Evolutionary conservation across 2,329 filamentous ascomycete genomes (phyloP).

Genomic region (Epichloe sp.): DNA sequence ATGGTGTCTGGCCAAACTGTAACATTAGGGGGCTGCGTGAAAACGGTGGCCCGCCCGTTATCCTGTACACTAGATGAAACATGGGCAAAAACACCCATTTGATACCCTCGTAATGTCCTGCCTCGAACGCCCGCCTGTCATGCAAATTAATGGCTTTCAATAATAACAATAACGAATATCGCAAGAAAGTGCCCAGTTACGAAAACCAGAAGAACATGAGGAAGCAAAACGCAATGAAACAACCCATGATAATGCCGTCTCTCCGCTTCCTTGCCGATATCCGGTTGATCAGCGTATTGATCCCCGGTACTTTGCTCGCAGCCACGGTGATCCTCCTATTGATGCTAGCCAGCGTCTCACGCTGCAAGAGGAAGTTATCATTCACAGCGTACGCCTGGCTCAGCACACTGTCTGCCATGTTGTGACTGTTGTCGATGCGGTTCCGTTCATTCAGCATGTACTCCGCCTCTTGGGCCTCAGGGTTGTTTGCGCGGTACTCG

Average conservation of each 20-base stretch:
- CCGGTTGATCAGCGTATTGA: conserved; percentile 81
- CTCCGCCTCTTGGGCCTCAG: conserved; percentile 74
- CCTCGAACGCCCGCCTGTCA: conserved; percentile 19
- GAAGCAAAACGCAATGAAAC: conserved; percentile 86
- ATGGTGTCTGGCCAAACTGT: neutral
- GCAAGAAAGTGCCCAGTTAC: conserved; percentile 20
- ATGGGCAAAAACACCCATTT: conserved; percentile 11
- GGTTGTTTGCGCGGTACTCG: conserved; percentile 72
- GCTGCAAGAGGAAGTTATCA: conserved; percentile 75
- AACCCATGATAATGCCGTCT: conserved; percentile 85
- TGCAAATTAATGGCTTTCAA: conserved; percentile 8
- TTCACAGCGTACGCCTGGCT: conserved; percentile 95
- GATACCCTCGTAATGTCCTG: conserved; percentile 18
- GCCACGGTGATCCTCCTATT: conserved; percentile 82
- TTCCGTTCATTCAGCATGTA: conserved; percentile 91
- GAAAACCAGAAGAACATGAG: conserved; percentile 71
- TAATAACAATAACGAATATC: neutral
- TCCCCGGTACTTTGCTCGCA: conserved; percentile 80
- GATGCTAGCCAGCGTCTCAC: conserved; percentile 77
- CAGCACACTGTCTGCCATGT: conserved; percentile 77
- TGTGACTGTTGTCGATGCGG: conserved; percentile 79
- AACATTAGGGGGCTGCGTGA: neutral
- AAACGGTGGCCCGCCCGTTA: neutral
- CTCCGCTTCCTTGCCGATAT: conserved; percentile 92
- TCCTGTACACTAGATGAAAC: conserved; percentile 16